These are phyloP conservation scores for Leccinum variicolor DNA, from an alignment of 768 basidiomycete species.

Conservation along the genomic window DNA sequence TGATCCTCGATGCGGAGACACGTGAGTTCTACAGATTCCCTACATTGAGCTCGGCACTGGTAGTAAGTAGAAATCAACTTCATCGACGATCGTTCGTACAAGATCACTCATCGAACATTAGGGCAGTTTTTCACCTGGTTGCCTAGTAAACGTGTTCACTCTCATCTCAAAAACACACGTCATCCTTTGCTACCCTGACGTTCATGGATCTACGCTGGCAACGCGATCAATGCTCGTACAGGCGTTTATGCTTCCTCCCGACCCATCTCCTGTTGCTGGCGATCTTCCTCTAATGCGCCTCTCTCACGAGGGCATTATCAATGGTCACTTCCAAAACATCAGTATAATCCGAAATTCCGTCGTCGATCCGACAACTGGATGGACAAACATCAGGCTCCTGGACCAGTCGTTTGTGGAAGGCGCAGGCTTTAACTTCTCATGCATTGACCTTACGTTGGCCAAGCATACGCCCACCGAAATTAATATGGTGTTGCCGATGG, in stretches of 20 bases:
- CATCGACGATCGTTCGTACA: neutral
- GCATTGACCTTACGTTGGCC: neutral
- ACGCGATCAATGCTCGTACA: neutral
- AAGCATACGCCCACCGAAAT: neutral
- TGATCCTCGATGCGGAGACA: neutral
- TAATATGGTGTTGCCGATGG: neutral
- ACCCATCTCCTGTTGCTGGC: neutral
- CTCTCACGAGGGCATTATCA: neutral
- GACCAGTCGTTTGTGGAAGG: neutral
- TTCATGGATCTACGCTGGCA: neutral
- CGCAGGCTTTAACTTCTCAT: neutral
- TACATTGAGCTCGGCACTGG: neutral
- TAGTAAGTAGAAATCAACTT: neutral
- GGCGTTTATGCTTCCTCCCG: neutral
- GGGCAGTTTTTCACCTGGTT: neutral
- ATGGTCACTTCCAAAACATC: neutral
- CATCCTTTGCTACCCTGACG: neutral
- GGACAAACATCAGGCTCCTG: neutral
- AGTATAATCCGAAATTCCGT: slow-evolving; percentile 1
- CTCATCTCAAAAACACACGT: neutral
- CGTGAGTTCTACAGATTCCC: neutral
- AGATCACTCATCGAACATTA: neutral
- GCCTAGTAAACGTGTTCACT: neutral
- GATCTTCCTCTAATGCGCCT: neutral
- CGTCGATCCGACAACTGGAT: neutral